Base-by-base conservation (phyloP, 169 alveolate species). In the Theileria sp. region DNA sequence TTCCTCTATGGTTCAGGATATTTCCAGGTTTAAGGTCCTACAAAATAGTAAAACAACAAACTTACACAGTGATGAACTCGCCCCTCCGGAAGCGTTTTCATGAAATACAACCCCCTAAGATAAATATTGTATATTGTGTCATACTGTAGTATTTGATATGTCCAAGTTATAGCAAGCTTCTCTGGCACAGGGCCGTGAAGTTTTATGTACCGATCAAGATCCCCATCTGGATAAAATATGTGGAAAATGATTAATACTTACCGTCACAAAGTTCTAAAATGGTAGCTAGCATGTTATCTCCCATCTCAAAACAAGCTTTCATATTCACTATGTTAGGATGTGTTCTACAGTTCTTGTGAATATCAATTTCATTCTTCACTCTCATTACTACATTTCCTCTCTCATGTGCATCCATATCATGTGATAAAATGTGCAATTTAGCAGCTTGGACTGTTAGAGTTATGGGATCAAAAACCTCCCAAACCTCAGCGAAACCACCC, bases 401-500 rank as follows among this genome's bases (percentile, higher is more conserved):
- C 75, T 93, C 96, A 26, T 86, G 91, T 54, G 91, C 92, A 50
- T 92, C 86, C 94, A 92, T 93, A 69, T 93, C 96, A 21, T 93
- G 88, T 28, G 95, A 92, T 51, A 94, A 86, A 21, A 92, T 93
- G 82, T 93, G 96, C 32, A 94, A 91, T 75, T 94, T 94, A 36
- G 97, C 97, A 9, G 97, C 97, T 26, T 92, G 92, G 64, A 93
- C 93, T 60, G 88, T 92, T 83, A 93, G 92, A 21, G 96, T 94
- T 61, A 92, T 91, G 34, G 96, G 94, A 75, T 94, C 96, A 44
- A 94, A 88, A 66, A 92, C 97, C 80, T 94, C 97, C 97, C 97
- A 94, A 7, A 94, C 97, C 80, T 94, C 97, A 7, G 97, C 96
- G 73, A 94, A 94, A 13, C 97, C 97, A 12, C 97, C 97, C 81